These are phyloP conservation scores for Mollisiaceae sp. DNA, from an alignment of 2,329 filamentous ascomycete species.

Conservation along the genomic window DNA sequence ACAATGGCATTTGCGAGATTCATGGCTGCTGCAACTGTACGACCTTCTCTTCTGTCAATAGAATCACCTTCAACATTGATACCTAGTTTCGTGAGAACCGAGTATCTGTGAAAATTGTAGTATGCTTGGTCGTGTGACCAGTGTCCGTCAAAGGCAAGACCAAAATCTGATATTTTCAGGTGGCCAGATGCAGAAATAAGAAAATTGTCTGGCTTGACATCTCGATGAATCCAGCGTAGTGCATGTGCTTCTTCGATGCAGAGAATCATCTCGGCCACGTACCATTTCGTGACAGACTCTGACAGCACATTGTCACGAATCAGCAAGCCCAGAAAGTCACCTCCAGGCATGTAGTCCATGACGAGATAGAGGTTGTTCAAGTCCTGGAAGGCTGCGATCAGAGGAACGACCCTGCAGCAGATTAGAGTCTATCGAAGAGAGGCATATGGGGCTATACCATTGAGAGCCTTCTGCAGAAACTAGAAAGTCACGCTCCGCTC, in stretches of 20 bases:
- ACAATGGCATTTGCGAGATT: conserved; percentile 48
- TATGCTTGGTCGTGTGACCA: conserved; percentile 92
- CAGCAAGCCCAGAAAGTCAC: conserved; percentile 87
- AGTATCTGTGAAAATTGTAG: conserved; percentile 82
- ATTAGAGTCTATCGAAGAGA: conserved; percentile 21
- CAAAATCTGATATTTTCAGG: conserved; percentile 95
- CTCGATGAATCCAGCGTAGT: conserved; percentile 89
- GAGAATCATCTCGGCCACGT: conserved; percentile 93
- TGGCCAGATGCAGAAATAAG: conserved; percentile 87
- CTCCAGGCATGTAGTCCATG: conserved; percentile 98
- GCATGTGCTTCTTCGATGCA: conserved; percentile 92
- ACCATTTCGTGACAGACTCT: conserved; percentile 81
- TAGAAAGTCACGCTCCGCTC: conserved; percentile 90
- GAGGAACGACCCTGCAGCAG: conserved; percentile 73
- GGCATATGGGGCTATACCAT: conserved; percentile 57
- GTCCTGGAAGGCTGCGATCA: conserved; percentile 91
- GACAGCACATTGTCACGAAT: conserved; percentile 83
- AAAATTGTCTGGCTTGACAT: conserved; percentile 98
- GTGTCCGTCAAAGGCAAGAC: conserved; percentile 91
- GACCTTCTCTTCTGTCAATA: conserved; percentile 66
- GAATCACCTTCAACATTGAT: conserved; percentile 76
- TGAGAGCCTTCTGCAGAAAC: conserved; percentile 85
- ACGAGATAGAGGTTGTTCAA: conserved; percentile 83
- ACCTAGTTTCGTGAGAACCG: conserved; percentile 75
- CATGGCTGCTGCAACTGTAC: conserved; percentile 47